phyloP scores from a whole-genome alignment of 1,284 basidiomycete species.

The Ceratobasidium sp. region DNA sequence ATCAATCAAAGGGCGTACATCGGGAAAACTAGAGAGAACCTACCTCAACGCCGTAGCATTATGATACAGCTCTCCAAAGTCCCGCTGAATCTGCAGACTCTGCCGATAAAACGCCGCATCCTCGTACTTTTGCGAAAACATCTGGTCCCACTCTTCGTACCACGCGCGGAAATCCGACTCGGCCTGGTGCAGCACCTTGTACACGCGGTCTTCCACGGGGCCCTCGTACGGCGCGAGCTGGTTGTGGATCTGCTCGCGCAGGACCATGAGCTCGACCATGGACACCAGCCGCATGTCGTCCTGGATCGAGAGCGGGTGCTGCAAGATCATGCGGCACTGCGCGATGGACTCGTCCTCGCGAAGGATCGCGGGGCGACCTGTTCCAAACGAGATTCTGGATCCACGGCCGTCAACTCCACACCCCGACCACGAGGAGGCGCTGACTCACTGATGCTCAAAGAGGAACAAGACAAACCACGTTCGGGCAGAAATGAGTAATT shows the following conservation, averaged over 20 bases:
- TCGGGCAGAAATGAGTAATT: slow-evolving; percentile 80
- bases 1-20: not conserved
- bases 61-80: slow-evolving; percentile 82
- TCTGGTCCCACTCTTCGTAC: slow-evolving; percentile 80
- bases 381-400: slow-evolving; percentile 86
- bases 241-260: slow-evolving; percentile 79
- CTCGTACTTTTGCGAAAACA: slow-evolving; percentile 82
- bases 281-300: slow-evolving; percentile 96
- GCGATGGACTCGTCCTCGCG: slow-evolving; percentile 91
- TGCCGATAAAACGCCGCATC: slow-evolving; percentile 84
- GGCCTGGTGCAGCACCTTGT: slow-evolving; percentile 69
- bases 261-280: slow-evolving; percentile 86
- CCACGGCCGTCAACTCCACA: slow-evolving; percentile 28
- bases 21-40: not conserved
- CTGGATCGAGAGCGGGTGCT: slow-evolving; percentile 88
- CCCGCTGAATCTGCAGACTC: slow-evolving; percentile 80
- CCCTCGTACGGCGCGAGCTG: slow-evolving; percentile 73
- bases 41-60: slow-evolving; percentile 76
- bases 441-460: slow-evolving; percentile 84
- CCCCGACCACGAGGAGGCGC: slow-evolving; percentile 18
- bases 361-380: slow-evolving; percentile 88
- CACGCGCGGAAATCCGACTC: slow-evolving; percentile 75
- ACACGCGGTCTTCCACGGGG: slow-evolving; percentile 70
- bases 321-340: slow-evolving; percentile 81
- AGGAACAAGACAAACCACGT: slow-evolving; percentile 93